phyloP scores from a whole-genome alignment of 2,329 filamentous ascomycete genomes.

The Rutstroemia sp. region DNA sequence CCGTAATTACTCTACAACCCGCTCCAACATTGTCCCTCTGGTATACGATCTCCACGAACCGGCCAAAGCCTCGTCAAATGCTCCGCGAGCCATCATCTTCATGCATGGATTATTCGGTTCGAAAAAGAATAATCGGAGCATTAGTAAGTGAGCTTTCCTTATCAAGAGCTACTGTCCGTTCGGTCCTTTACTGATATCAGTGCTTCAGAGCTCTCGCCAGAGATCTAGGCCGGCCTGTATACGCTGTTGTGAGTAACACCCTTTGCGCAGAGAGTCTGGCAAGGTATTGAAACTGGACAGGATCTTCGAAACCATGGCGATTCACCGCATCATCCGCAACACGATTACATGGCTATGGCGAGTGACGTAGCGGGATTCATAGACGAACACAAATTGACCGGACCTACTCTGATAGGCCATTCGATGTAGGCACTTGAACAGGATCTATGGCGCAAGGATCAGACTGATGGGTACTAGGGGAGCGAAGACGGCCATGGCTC shows the following conservation, averaged over 20 bases:
- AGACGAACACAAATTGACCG: constrained; percentile 56
- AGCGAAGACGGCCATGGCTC: constrained; percentile 84
- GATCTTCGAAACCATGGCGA: constrained; percentile 92
- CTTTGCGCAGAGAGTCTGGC: neutral
- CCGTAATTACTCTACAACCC: constrained; percentile 11
- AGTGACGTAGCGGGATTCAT: constrained; percentile 79
- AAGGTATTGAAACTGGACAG: constrained; percentile 35
- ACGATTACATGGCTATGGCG: constrained; percentile 79
- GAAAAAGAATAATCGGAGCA: constrained; percentile 88
- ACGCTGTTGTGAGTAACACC: constrained; percentile 59
- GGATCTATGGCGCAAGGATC: neutral
- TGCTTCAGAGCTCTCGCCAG: constrained; percentile 63
- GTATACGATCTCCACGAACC: constrained; percentile 63
- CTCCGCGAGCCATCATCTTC: constrained; percentile 64
- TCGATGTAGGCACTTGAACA: constrained; percentile 60
- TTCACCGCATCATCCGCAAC: constrained; percentile 66
- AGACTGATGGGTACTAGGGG: constrained; percentile 46
- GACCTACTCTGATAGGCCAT: constrained; percentile 79
- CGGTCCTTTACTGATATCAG: constrained; percentile 10
- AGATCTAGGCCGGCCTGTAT: constrained; percentile 73
- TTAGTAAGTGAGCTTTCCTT: constrained; percentile 67
- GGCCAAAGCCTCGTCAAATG: constrained; percentile 36
- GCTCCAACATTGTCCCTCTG: constrained; percentile 30
- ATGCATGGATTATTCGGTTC: constrained; percentile 92
- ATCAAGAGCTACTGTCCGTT: neutral